Percentiles rank a stretch among this genome's conserved stretches.
Conservation (phyloP, 179 eudicot genomes). For the Heliamphora pulchella region DNA sequence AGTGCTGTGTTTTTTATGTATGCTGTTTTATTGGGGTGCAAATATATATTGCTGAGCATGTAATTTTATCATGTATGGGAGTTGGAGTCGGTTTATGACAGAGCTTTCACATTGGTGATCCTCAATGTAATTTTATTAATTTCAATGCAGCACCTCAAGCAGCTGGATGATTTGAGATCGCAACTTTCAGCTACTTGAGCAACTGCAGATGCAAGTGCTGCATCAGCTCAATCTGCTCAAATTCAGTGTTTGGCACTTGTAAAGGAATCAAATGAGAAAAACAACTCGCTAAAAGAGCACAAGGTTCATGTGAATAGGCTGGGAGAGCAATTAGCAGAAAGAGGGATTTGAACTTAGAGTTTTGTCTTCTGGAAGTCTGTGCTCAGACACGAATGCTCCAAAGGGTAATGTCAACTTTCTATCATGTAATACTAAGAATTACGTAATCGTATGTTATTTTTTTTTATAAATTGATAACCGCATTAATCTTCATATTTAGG, state of each 20-base stretch:
- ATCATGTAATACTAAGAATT: too few relatives aligned
- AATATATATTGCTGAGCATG: background rate
- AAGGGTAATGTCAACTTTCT: constrained; percentile 41
- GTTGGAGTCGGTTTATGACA: too few relatives aligned
- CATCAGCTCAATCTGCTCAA: too few relatives aligned
- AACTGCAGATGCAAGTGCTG: too few relatives aligned
- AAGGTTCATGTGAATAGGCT: constrained; percentile 23
- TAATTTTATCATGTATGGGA: too few relatives aligned
- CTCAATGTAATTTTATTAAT: too few relatives aligned
- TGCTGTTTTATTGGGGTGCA: background rate
- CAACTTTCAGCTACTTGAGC: constrained; percentile 38
- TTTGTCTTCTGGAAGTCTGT: constrained; percentile 92
- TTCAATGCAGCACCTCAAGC: too few relatives aligned
- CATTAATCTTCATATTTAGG: too few relatives aligned
- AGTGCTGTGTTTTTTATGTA: background rate
- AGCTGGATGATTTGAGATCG: constrained; percentile 53
- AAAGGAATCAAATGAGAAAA: constrained; percentile 60
- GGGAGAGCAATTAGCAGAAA: constrained; percentile 62
- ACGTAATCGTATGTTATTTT: too few relatives aligned
- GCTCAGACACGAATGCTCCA: constrained; percentile 85
- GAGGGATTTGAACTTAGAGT: constrained; percentile 83
- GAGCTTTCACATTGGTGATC: too few relatives aligned
- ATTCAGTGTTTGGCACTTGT: constrained; percentile 56
- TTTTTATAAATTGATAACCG: too few relatives aligned
- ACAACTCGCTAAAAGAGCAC: constrained; percentile 60